phyloP scores from a whole-genome alignment of 164 flowering plant genomes.

The Santalum album region DNA sequence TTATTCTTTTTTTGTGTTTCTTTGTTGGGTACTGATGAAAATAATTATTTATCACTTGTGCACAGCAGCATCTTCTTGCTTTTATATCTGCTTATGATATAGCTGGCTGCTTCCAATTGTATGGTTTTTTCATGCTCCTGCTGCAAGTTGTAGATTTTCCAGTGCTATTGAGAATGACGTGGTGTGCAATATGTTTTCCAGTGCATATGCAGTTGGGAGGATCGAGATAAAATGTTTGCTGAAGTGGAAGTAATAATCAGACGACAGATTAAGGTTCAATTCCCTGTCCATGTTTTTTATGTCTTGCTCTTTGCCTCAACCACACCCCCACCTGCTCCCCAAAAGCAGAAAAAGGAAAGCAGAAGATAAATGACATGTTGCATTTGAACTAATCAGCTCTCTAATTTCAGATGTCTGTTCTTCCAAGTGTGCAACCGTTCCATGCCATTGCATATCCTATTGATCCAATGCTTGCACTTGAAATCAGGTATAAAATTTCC shows the following conservation, averaged over 20 bases:
- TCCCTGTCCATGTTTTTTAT: too few species aligned
- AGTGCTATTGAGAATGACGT: too few species aligned
- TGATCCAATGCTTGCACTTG: constrained; percentile 87
- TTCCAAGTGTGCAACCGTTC: constrained; percentile 99
- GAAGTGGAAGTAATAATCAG: constrained; percentile 85
- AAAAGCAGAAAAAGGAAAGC: background rate
- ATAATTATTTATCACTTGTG: too few species aligned
- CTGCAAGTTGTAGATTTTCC: too few species aligned
- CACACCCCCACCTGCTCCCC: background rate
- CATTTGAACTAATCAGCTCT: background rate
- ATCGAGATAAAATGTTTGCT: constrained; percentile 61
- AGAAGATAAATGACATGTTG: too few species aligned
- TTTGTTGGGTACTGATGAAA: too few species aligned
- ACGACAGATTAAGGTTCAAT: constrained; percentile 73
- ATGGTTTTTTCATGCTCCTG: too few species aligned
- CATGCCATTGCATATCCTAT: constrained; percentile 99
- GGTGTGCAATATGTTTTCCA: constrained; percentile 18
- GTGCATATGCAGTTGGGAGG: constrained; percentile 97
- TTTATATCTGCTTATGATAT: too few species aligned
- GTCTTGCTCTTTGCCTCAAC: too few species aligned
- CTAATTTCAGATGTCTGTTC: constrained; percentile 65
- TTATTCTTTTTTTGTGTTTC: too few species aligned
- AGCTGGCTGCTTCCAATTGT: too few species aligned
- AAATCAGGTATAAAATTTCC: constrained; percentile 52
- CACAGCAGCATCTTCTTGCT: too few species aligned